A percentile compares a stretch with the other conserved stretches of the same genome.
These are phyloP conservation scores for Penicillium canariense DNA, from an alignment of 495 filamentous ascomycete species.

Conservation along the genomic window DNA sequence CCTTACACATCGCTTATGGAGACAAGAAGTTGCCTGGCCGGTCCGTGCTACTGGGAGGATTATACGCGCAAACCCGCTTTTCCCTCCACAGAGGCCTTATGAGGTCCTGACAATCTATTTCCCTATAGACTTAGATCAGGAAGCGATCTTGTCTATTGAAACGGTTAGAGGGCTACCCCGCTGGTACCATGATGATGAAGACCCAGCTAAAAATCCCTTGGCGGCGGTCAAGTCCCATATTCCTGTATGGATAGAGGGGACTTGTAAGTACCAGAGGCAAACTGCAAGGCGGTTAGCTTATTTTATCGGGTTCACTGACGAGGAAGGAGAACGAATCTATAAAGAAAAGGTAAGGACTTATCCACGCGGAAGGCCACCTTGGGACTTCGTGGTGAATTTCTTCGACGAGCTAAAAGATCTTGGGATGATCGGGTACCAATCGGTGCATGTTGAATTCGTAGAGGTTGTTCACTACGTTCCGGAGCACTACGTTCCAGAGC, in stretches of 20 bases:
- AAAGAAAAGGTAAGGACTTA: conserved; percentile 3
- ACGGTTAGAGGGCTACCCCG: neutral
- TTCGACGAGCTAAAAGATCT: conserved; percentile 5
- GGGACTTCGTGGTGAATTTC: conserved; percentile 6
- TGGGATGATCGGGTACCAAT: conserved; percentile 8
- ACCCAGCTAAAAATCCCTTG: conserved; percentile 3
- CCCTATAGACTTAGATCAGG: conserved; percentile 1
- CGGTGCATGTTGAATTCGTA: conserved; percentile 9
- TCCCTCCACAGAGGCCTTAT: conserved; percentile 6
- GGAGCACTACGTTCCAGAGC: neutral
- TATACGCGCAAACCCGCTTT: conserved; percentile 1
- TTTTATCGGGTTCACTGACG: conserved; percentile 3
- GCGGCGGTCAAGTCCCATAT: neutral
- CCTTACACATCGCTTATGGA: conserved; percentile 7
- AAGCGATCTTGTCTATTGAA: conserved; percentile 1
- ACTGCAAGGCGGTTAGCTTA: conserved; percentile 5
- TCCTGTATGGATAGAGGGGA: conserved; percentile 6
- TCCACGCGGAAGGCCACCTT: neutral
- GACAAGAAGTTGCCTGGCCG: conserved; percentile 1
- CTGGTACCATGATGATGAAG: neutral
- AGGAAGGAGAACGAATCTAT: conserved; percentile 9
- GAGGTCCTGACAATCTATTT: conserved; percentile 10
- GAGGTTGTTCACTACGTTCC: neutral
- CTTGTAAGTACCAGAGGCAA: conserved; percentile 2
- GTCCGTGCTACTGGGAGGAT: neutral